Evolutionary conservation across 768 basidiomycete species (phyloP), one percentile per base, ranked within the genome.

Genomic region (Sporobolomyces roseus): DNA sequence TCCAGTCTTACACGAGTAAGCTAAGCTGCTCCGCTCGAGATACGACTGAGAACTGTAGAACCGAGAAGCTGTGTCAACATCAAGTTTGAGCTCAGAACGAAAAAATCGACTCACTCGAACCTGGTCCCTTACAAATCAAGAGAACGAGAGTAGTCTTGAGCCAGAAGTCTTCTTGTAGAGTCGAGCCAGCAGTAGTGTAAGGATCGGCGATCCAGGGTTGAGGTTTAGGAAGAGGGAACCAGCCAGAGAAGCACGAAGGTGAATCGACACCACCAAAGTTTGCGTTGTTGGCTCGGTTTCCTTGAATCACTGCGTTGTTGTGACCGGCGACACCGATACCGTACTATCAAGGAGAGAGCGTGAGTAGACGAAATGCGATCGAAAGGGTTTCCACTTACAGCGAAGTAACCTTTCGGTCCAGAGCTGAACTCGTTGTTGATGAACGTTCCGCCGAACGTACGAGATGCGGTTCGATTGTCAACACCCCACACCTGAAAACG

Each of bases 181-280:
- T 59, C 35, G 61, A 61, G 27, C 54, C 54, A 6, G 49, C 46
- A 1, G 56, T 61, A 6, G 36, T 58, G 7, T 25, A 58, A 6
- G 72, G 63, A 46, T 55, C 69, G 58, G 61, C 52, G 56, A 58
- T 33, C 52, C 59, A 29, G 16, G 29, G 36, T 58, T 55, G 53
- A 49, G 27, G 66, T 50, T 85, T 65, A 55, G 51, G 58, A 19
- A 68, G 65, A 56, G 30, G 65, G 30, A 45, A 61, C 63, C 63
- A 23, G 35, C 48, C 19, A n/a, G 45, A 10, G 58, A 66, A 66
- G 56, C 65, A 66, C 3, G 58, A 9, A 13, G 65, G 3, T 3
- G 58, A 53, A 23, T 52, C 50, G 43, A 66, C 58, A 0, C 65
- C 58, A 27, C 65, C 65, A 25, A 66, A 66, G n/a, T 30, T 45